Evolutionary conservation across 2,329 filamentous ascomycete species (phyloP).

Genomic region (Verticillium nonalfalfae): DNA sequence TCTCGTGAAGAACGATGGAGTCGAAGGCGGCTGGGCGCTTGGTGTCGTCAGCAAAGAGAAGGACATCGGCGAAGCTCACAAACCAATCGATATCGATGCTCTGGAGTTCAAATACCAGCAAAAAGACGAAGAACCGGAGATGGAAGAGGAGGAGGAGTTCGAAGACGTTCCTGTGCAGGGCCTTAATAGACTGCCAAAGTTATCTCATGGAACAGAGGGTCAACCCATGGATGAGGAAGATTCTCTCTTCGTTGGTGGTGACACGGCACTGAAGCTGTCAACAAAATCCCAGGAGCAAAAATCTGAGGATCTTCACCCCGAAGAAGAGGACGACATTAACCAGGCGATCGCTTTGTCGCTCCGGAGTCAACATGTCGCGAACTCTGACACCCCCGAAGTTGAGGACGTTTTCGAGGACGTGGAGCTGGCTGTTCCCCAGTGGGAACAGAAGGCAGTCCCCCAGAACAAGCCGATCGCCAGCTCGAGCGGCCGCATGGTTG

Average conservation of each 20-base stretch:
- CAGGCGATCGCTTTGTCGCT: constrained; percentile 82
- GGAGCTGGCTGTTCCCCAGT: constrained; percentile 37
- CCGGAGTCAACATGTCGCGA: constrained; percentile 49
- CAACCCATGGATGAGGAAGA: constrained; percentile 31
- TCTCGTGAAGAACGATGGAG: constrained; percentile 88
- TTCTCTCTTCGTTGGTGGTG: constrained; percentile 46
- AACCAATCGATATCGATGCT: constrained; percentile 86
- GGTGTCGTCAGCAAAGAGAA: constrained; percentile 87
- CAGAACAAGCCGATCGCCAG: constrained; percentile 44
- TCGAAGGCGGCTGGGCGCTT: constrained; percentile 91
- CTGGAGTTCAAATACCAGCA: constrained; percentile 50
- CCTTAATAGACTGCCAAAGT: constrained; percentile 72
- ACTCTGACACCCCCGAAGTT: constrained; percentile 26
- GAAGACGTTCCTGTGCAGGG: constrained; percentile 92
- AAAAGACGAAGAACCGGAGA: constrained; percentile 50
- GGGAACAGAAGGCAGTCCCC: constrained; percentile 48
- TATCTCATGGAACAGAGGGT: neutral
- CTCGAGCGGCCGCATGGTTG: constrained; percentile 55
- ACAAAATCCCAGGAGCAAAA: constrained; percentile 22
- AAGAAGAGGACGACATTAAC: constrained; percentile 58
- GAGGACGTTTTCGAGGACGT: constrained; percentile 45
- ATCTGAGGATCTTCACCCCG: constrained; percentile 24
- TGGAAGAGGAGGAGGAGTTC: constrained; percentile 70
- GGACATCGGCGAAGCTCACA: constrained; percentile 70
- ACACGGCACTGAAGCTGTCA: neutral